phyloP scores from a whole-genome alignment of 345 rosid genomes.

The Hibiscus trionum region DNA sequence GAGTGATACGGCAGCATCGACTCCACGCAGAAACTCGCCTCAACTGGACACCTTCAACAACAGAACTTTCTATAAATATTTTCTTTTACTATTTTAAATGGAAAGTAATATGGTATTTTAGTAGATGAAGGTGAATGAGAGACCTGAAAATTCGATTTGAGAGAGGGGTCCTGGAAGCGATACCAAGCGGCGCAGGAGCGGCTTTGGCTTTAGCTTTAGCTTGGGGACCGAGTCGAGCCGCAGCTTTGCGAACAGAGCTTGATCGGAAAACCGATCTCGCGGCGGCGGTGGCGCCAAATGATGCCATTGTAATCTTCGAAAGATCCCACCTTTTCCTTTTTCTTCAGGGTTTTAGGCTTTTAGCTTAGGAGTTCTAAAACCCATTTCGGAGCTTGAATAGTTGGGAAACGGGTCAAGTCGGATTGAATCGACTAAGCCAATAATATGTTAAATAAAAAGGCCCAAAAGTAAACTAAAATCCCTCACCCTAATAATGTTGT shows the following conservation, averaged over 20 bases:
- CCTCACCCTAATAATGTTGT: no score
- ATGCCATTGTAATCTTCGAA: conserved; percentile 33
- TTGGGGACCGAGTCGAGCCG: conserved; percentile 41
- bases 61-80: background rate
- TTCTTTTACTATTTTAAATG: background rate
- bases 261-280: conserved; percentile 76
- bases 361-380: background rate
- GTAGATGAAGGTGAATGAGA: background rate
- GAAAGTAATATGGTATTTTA: background rate
- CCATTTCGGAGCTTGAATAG: background rate
- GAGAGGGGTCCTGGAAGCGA: conserved; percentile 30
- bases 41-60: conserved; percentile 49
- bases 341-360: background rate
- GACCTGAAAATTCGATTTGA: conserved; percentile 56
- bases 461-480: no score
- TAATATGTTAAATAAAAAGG: no score
- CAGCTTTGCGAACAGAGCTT: conserved; percentile 39
- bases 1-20: conserved; percentile 82
- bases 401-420: background rate
- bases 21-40: conserved; percentile 65
- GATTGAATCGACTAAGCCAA: no score
- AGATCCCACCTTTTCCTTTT: background rate
- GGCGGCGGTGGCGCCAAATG: conserved; percentile 22
- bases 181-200: conserved; percentile 24
- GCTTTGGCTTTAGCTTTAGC: conserved; percentile 41